Evolutionary conservation across 176 grass and related monocot species (phyloP).

Genomic region (Musa beccarii): DNA sequence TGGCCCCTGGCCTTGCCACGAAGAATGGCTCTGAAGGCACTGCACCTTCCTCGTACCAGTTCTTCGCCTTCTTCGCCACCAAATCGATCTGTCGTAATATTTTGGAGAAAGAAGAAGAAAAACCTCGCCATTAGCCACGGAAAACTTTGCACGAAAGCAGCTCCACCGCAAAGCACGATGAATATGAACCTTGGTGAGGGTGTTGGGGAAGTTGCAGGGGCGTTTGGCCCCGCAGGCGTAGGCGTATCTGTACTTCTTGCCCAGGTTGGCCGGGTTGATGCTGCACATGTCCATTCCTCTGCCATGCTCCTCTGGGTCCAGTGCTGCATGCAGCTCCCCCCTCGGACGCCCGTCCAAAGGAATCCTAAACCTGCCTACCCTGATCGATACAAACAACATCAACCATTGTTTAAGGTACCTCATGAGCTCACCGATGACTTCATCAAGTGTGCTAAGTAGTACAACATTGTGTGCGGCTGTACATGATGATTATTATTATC

Average conservation of each 20-base stretch:
- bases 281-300: slow-evolving; percentile 96
- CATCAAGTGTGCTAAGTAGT: no score
- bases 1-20: slow-evolving; percentile 69
- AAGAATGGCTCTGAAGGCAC: slow-evolving; percentile 95
- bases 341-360: slow-evolving; percentile 70
- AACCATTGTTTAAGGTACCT: no score
- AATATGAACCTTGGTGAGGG: slow-evolving; percentile 55
- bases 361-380: slow-evolving; percentile 88
- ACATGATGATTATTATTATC: no score
- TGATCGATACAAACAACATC: not conserved
- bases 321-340: slow-evolving; percentile 60
- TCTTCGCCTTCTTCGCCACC: slow-evolving; percentile 68
- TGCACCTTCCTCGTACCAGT: slow-evolving; percentile 89
- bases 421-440: no score
- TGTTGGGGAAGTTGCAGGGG: slow-evolving; percentile 99
- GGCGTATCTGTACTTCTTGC: slow-evolving; percentile 78
- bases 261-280: slow-evolving; percentile 73
- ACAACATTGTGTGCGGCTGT: no score
- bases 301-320: slow-evolving; percentile 81
- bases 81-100: slow-evolving; percentile 45
- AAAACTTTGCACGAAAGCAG: no score
- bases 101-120: not conserved
- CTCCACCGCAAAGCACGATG: no score
- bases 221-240: slow-evolving; percentile 81
- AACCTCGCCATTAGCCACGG: not conserved